phyloP scores from a whole-genome alignment of 2,329 filamentous ascomycete genomes.

The Madurella mycetomatis region DNA sequence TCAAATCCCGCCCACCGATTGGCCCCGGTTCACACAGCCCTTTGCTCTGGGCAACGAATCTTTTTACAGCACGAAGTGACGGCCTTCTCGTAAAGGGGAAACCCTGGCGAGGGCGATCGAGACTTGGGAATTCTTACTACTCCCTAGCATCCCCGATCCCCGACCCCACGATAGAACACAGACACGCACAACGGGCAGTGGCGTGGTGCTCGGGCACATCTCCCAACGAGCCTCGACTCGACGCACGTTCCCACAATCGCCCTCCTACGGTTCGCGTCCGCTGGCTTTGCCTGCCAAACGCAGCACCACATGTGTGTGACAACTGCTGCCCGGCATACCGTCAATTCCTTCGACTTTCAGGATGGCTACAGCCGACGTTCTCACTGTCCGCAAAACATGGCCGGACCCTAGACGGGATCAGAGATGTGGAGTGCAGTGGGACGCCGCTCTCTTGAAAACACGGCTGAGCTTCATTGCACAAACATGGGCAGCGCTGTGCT shows the following conservation, averaged over 20 bases:
- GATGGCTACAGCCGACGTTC: slow-evolving; percentile 52
- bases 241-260: neutral
- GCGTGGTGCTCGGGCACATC: neutral
- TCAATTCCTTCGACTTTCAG: slow-evolving; percentile 43
- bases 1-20: slow-evolving; percentile 25
- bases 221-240: neutral
- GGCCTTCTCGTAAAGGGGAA: slow-evolving; percentile 13
- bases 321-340: slow-evolving; percentile 36
- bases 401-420: slow-evolving; percentile 39
- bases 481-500: slow-evolving; percentile 36
- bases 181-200: neutral
- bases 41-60: slow-evolving; percentile 22
- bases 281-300: slow-evolving; percentile 16
- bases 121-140: neutral
- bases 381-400: slow-evolving; percentile 40
- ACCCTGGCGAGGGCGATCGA: slow-evolving; percentile 14
- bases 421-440: slow-evolving; percentile 25
- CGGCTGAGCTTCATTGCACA: slow-evolving; percentile 38
- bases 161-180: neutral
- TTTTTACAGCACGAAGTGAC: slow-evolving; percentile 15
- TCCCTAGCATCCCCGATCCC: too few relatives aligned
- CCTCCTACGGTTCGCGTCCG: slow-evolving; percentile 3
- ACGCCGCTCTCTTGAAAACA: slow-evolving; percentile 27
- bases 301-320: slow-evolving; percentile 46
- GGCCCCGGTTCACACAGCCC: slow-evolving; percentile 21